A percentile compares a stretch with the other conserved stretches of the same genome.
phyloP scores from a whole-genome alignment of 2,329 filamentous ascomycete species.

The Aspergillus fijiensis region DNA sequence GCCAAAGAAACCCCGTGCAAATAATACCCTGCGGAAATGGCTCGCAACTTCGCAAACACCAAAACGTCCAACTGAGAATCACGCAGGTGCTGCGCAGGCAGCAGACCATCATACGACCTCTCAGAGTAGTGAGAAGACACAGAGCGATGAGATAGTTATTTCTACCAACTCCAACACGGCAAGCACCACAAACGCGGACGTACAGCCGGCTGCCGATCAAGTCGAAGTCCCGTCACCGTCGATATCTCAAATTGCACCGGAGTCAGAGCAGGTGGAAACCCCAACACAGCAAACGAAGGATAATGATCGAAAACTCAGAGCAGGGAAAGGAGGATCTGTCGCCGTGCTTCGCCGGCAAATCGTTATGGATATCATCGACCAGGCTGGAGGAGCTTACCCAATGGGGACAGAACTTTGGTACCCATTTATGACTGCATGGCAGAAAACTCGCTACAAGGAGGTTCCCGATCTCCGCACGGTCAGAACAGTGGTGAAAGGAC shows the following conservation, averaged over 20 bases:
- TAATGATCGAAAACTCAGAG: constrained; percentile 5
- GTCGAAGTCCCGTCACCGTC: background rate
- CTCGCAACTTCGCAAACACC: background rate
- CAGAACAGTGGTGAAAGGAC: constrained; percentile 48
- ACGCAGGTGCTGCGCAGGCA: background rate
- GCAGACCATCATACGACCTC: background rate
- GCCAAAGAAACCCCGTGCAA: constrained; percentile 3
- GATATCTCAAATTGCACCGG: background rate
- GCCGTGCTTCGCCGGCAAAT: constrained; percentile 50
- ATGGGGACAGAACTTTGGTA: constrained; percentile 55
- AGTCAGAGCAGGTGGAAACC: background rate
- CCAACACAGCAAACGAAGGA: background rate
- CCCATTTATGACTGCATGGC: constrained; percentile 56
- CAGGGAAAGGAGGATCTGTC: constrained; percentile 44
- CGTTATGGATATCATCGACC: constrained; percentile 55
- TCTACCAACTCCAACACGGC: background rate
- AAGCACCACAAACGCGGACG: background rate
- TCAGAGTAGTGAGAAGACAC: background rate
- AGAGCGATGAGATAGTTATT: background rate
- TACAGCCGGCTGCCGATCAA: background rate
- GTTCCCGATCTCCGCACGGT: constrained; percentile 56
- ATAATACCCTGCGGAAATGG: background rate
- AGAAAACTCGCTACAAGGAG: constrained; percentile 44
- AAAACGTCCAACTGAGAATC: background rate
- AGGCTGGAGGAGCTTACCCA: constrained; percentile 57